Percentiles rank a stretch among this genome's conserved stretches.
Evolutionary conservation across 768 basidiomycete species (phyloP).

Genomic region (Plicaturopsis crispa): DNA sequence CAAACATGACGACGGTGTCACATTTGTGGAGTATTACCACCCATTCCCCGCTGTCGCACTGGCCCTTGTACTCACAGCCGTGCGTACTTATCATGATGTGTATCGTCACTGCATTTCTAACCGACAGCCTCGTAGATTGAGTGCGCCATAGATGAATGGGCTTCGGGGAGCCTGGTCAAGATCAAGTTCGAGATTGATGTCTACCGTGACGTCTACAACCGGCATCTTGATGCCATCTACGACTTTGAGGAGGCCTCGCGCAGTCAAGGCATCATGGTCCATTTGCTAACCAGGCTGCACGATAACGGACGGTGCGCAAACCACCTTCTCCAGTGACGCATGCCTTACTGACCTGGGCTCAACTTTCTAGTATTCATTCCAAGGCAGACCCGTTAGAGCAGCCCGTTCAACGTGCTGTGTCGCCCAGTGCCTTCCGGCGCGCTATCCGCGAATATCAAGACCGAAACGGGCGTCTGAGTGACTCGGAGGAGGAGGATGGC

Average conservation of each 20-base stretch:
- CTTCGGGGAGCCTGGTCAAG: background rate
- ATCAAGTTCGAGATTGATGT: background rate
- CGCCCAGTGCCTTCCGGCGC: background rate
- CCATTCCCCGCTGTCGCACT: slow-evolving; percentile 9
- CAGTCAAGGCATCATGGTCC: background rate
- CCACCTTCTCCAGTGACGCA: background rate
- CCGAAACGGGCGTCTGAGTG: too few relatives aligned
- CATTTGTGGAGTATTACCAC: slow-evolving; percentile 7
- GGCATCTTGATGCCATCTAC: background rate
- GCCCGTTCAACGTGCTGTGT: background rate
- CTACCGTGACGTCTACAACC: background rate
- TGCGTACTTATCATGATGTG: background rate
- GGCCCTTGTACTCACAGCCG: slow-evolving; percentile 7
- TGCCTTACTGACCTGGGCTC: background rate
- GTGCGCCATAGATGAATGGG: background rate
- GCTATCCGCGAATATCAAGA: background rate
- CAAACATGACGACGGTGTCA: slow-evolving; percentile 13
- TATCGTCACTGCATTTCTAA: background rate
- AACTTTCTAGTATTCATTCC: background rate
- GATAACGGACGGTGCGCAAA: background rate
- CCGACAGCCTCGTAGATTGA: background rate
- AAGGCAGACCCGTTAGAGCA: background rate
- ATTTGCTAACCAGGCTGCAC: background rate
- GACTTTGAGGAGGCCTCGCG: background rate
- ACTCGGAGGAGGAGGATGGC: too few relatives aligned